Conservation (phyloP, 257 asterid species). For the Ilex aquifolium region DNA sequence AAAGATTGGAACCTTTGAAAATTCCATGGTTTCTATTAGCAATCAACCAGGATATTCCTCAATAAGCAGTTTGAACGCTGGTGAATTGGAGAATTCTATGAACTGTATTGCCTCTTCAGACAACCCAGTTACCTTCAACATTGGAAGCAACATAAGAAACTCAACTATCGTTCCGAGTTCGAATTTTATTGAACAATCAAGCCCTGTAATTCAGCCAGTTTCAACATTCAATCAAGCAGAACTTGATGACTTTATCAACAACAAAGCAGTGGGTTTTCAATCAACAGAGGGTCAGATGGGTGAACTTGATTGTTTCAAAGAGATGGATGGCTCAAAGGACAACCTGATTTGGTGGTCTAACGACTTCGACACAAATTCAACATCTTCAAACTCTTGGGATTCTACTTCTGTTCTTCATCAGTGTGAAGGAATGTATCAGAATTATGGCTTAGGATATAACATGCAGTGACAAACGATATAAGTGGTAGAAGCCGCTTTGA, state of each 20-base stretch:
- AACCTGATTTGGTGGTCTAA: conserved; percentile 56
- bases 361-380: conserved; percentile 47
- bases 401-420: conserved; percentile 39
- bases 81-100: background rate
- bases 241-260: conserved; percentile 40
- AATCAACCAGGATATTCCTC: too few species aligned
- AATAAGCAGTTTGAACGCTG: too few species aligned
- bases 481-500: background rate
- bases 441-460: conserved; percentile 38
- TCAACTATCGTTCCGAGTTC: background rate
- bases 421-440: conserved; percentile 43
- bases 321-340: conserved; percentile 33
- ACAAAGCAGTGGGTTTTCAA: conserved; percentile 21
- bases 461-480: conserved; percentile 24
- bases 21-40: background rate
- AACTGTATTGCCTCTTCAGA: conserved; percentile 24
- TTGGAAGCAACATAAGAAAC: conserved; percentile 6
- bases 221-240: conserved; percentile 44
- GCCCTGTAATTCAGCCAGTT: conserved; percentile 15
- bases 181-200: conserved; percentile 9
- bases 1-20: too few species aligned
- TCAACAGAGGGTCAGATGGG: conserved; percentile 15
- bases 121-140: conserved; percentile 8
- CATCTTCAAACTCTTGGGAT: conserved; percentile 55
- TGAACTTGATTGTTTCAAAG: conserved; percentile 47